Percentiles rank a stretch among this genome's conserved stretches.
These are phyloP conservation scores for Bryoglossum gracile DNA, from an alignment of 495 filamentous ascomycete genomes.

Conservation along the genomic window DNA sequence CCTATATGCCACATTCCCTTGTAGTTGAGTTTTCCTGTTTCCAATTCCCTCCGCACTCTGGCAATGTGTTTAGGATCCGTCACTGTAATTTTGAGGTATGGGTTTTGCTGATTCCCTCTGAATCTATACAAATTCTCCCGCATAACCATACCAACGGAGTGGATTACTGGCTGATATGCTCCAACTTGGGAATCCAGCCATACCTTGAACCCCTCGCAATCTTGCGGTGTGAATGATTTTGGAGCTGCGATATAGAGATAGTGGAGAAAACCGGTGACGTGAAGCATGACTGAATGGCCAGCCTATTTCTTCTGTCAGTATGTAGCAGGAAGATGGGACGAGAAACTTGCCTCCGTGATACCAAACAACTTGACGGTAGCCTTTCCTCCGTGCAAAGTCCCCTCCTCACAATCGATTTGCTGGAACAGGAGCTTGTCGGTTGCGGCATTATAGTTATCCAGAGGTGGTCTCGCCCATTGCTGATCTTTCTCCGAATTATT, in stretches of 20 bases:
- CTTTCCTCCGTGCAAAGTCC: slow-evolving; percentile 61
- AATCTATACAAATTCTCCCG: slow-evolving; percentile 88
- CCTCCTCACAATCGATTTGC: slow-evolving; percentile 93
- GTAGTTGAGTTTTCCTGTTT: slow-evolving; percentile 73
- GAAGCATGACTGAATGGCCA: slow-evolving; percentile 89
- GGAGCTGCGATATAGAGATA: slow-evolving; percentile 94
- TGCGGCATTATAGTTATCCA: slow-evolving; percentile 64
- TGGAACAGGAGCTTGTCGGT: slow-evolving; percentile 78
- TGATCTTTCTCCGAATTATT: slow-evolving; percentile 90
- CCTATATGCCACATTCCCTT: slow-evolving; percentile 74
- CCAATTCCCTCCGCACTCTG: slow-evolving; percentile 63
- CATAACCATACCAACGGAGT: slow-evolving; percentile 70
- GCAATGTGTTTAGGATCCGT: slow-evolving; percentile 76
- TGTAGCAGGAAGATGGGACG: background rate
- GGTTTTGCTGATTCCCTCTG: slow-evolving; percentile 84
- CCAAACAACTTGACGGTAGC: slow-evolving; percentile 84
- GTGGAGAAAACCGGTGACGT: slow-evolving; percentile 93
- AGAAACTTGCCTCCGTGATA: slow-evolving; percentile 83
- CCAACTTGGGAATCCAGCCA: slow-evolving; percentile 72
- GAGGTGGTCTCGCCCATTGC: slow-evolving; percentile 75
- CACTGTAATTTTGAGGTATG: slow-evolving; percentile 88
- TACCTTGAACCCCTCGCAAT: slow-evolving; percentile 66
- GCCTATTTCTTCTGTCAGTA: slow-evolving; percentile 32
- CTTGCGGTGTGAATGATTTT: slow-evolving; percentile 63
- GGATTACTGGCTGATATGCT: slow-evolving; percentile 53